Conservation (phyloP, 1,139 yeast genomes). For the Geotrichum carabidarum region DNA sequence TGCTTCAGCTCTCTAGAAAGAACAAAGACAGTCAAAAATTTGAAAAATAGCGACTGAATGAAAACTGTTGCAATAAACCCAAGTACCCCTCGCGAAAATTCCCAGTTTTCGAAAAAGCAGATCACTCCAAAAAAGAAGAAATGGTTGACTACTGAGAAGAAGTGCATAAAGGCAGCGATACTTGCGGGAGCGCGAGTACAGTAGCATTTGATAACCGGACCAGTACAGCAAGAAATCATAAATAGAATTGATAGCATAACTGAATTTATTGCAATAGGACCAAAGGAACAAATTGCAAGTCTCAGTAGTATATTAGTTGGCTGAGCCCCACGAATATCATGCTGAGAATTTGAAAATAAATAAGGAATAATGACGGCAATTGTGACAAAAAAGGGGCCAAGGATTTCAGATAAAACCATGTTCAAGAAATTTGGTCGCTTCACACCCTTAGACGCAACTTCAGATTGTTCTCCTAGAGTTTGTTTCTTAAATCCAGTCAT, state of each 20-base stretch:
- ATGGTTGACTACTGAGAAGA: slow-evolving; percentile 58
- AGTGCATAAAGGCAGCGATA: slow-evolving; percentile 90
- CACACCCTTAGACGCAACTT: slow-evolving; percentile 30
- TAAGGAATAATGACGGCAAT: slow-evolving; percentile 52
- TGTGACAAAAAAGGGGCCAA: slow-evolving; percentile 46
- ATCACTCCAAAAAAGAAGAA: slow-evolving; percentile 54
- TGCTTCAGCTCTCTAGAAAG: slow-evolving; percentile 58
- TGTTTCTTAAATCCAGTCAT: slow-evolving; percentile 61
- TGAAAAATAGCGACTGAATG: slow-evolving; percentile 52
- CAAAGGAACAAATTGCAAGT: slow-evolving; percentile 45
- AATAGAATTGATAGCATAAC: slow-evolving; percentile 44
- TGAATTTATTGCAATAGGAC: slow-evolving; percentile 52
- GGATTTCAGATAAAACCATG: slow-evolving; percentile 49
- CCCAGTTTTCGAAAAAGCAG: slow-evolving; percentile 62
- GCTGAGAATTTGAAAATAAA: slow-evolving; percentile 65
- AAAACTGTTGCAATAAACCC: slow-evolving; percentile 54
- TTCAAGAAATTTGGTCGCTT: slow-evolving; percentile 47
- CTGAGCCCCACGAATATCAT: slow-evolving; percentile 48
- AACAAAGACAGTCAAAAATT: slow-evolving; percentile 44
- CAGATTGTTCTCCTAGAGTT: slow-evolving; percentile 26
- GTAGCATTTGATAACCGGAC: slow-evolving; percentile 73
- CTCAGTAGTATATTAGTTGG: slow-evolving; percentile 54
- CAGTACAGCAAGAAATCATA: slow-evolving; percentile 49
- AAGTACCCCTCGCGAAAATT: slow-evolving; percentile 51
- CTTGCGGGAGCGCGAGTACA: slow-evolving; percentile 94